Base-by-base conservation (phyloP, 805 yeast species). In the Candida sphagnicola region DNA sequence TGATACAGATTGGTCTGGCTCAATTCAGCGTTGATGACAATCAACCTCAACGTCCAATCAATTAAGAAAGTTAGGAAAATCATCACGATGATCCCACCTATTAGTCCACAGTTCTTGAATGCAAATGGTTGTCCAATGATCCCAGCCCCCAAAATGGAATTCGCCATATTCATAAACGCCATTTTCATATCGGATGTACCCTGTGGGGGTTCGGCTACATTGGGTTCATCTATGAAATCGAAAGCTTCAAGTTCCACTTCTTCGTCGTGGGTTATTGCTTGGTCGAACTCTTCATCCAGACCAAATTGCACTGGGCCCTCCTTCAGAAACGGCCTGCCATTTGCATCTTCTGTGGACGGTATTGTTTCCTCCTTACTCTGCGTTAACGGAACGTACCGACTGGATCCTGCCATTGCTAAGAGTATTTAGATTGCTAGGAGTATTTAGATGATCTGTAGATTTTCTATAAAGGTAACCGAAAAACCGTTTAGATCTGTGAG, bases 91-190 rank as follows among this genome's bases (percentile, higher is more conserved):
- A 82, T 53, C 3, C 95, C 95, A 0, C 91, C 88, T 0, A 81
- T 41, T 3, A 91, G 58, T 0, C 98, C 98, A 14, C 86, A 74
- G 50, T 89, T 86, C 33, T 74, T 69, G 51, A 90, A 78, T 0
- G 97, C 96, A 47, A 81, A 84, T 2, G 98, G 95, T 46, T 89
- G 95, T 1, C 97, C 96, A 23, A 91, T 87, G 38, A 91, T 86
- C 5, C 98, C 98, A 0, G 98, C 97, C 0, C 98, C 98, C 5
- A 91, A 70, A 44, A 91, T 91, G 14, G 95, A 83, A 60, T 90
- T 90, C 8, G 96, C 95, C 95, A 90, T 89, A 61, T 91, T 91
- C 95, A 90, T 85, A 54, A 90, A 89, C 4, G 97, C 97, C 87
- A 84, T 84, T 41, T 74, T 76, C 73, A 90, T 71, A 44, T 48